Base-by-base conservation (phyloP, 306 rosid genomes). In the Spatholobus suberectus region DNA sequence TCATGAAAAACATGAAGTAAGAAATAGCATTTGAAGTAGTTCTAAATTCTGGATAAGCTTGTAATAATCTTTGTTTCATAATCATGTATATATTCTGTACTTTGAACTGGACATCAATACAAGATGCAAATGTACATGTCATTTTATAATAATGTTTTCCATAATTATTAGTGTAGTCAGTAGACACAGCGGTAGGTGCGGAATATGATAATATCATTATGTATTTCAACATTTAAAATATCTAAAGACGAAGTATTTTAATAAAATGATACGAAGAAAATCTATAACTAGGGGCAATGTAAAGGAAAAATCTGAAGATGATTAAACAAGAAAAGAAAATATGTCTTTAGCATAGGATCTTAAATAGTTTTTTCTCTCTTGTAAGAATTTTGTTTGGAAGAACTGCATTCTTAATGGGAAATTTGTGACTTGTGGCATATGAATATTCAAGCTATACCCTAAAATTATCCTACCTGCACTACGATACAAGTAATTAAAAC, bases 1-100 rank as follows among this genome's bases (percentile, higher is more conserved):
- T 43, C 38, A 38, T 40, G 44, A 51, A 63, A 47, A 70, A 43
- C 73, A 24, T 65, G 70, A 63, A 75, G 73, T 70, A 58, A 58
- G 63, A 63, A 75, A 54, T 47, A 18, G 49, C 66, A 41, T 69
- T 73, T 3, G 57, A 11, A 49, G 67, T 20, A 65, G 78, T 81
- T 57, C 63, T 55, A 27, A 57, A 59, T 75, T 76, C 55, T 17
- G 21, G 62, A 40, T 70, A 73, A 67, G 37, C 79, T 41, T 49
- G 74, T 34, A 41, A 75, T 32, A 29, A 13, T 81, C 40, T 84
- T 47, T 43, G 68, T 82, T 83, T 37, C 44, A 18, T 74, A 41
- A 40, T 57, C 47, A 8, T 12, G n/a, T n/a, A 21, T 5, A 20
- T 34, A 18, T 61, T 62, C 12, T 70, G 70, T 80, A 34, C 62